Conservation (phyloP, 1,139 yeast species). For the Casaregolazyma lundiana region DNA sequence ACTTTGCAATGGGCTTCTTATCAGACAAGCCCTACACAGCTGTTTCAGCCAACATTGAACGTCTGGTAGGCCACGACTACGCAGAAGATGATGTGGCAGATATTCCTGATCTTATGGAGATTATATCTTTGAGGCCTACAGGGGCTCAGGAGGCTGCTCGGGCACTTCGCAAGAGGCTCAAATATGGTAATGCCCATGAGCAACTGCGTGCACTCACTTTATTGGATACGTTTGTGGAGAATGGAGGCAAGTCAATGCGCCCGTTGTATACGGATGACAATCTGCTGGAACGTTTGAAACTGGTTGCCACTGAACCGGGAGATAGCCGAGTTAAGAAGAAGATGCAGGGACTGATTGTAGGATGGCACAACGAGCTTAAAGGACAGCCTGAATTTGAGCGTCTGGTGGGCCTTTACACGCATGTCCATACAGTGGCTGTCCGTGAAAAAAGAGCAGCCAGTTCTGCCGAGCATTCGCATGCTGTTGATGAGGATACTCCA, state of each 20-base stretch:
- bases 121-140: conserved; percentile 40
- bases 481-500: conserved; percentile 3
- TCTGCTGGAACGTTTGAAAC: conserved; percentile 60
- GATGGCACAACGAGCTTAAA: conserved; percentile 58
- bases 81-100: conserved; percentile 39
- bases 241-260: conserved; percentile 52
- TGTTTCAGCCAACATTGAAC: conserved; percentile 45
- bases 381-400: conserved; percentile 49
- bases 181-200: conserved; percentile 65
- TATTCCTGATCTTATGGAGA: conserved; percentile 42
- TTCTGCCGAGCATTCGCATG: conserved; percentile 25
- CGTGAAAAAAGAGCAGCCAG: conserved; percentile 30
- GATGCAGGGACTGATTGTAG: conserved; percentile 48
- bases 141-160: conserved; percentile 82
- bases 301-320: conserved; percentile 44
- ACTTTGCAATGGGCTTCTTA: conserved; percentile 37
- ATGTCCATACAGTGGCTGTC: conserved; percentile 33
- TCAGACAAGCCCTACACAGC: conserved; percentile 47
- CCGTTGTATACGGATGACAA: conserved; percentile 65
- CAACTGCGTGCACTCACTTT: conserved; percentile 65
- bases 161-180: conserved; percentile 79
- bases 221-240: conserved; percentile 70
- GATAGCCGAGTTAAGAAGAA: conserved; percentile 46
- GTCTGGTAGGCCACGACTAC: conserved; percentile 37
- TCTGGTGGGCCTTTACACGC: conserved; percentile 46